A percentile compares a stretch with the other conserved stretches of the same genome.
phyloP scores from a whole-genome alignment of 2,329 filamentous ascomycete genomes.

The Diplodia scrobiculata region DNA sequence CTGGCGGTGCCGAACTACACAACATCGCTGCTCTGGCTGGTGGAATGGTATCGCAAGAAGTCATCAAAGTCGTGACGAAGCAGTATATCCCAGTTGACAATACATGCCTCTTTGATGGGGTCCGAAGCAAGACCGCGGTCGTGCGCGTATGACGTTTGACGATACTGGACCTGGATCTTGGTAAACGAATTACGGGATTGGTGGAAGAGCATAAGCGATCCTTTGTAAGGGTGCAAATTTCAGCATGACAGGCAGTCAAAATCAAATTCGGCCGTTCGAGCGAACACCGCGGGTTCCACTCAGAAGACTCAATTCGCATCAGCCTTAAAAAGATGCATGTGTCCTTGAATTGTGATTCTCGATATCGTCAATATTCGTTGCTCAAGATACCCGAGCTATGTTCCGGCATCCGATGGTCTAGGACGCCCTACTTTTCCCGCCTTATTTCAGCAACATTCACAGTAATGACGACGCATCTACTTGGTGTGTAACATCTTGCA shows the following conservation, averaged over 20 bases:
- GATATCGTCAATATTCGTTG: too few relatives aligned
- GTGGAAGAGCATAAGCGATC: background rate
- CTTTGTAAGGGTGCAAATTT: background rate
- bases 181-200: background rate
- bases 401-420: background rate
- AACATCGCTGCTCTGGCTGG: conserved; percentile 86
- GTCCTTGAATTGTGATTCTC: too few relatives aligned
- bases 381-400: background rate
- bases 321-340: too few relatives aligned
- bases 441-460: background rate
- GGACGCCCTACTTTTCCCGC: background rate
- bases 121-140: conserved; percentile 58
- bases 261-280: background rate
- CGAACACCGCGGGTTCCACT: background rate
- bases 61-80: conserved; percentile 81
- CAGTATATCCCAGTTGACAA: conserved; percentile 68
- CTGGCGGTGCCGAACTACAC: conserved; percentile 83
- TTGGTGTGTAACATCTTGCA: too few relatives aligned
- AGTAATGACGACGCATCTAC: background rate
- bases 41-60: conserved; percentile 93
- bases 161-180: background rate
- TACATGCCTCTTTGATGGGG: conserved; percentile 64
- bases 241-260: background rate
- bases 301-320: background rate
- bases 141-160: conserved; percentile 48